Percentiles rank a stretch among this genome's conserved stretches.
Conservation (phyloP, 2,329 filamentous ascomycete species). For the Tolypocladium ovalisporum region DNA sequence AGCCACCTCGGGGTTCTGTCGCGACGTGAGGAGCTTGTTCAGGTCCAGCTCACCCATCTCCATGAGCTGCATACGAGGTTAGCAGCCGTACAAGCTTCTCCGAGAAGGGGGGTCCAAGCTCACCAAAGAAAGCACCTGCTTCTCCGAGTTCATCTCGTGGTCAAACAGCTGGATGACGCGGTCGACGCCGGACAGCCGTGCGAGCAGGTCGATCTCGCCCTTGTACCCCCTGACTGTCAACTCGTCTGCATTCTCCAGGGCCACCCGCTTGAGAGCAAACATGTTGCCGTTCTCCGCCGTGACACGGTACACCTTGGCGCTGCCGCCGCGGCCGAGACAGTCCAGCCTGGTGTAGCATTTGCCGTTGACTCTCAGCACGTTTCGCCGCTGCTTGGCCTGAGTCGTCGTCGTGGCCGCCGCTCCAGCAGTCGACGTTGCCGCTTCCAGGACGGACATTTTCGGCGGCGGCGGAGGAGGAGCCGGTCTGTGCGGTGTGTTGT, state of each 20-base stretch:
- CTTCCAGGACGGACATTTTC: slow-evolving; percentile 94
- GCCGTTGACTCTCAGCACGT: slow-evolving; percentile 79
- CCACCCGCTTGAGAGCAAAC: slow-evolving; percentile 87
- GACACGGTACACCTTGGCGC: slow-evolving; percentile 88
- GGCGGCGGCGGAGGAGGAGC: slow-evolving; percentile 74
- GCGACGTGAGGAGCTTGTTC: slow-evolving; percentile 69
- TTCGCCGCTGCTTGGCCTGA: slow-evolving; percentile 64
- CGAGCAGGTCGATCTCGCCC: slow-evolving; percentile 86
- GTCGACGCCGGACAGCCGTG: slow-evolving; percentile 72
- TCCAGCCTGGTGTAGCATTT: slow-evolving; percentile 85
- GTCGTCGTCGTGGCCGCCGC: slow-evolving; percentile 66
- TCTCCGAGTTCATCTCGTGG: slow-evolving; percentile 87
- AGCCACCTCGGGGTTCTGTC: slow-evolving; percentile 60
- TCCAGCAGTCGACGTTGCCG: slow-evolving; percentile 74
- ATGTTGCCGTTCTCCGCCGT: slow-evolving; percentile 96
- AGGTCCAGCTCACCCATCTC: slow-evolving; percentile 94
- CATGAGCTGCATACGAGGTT: slow-evolving; percentile 58
- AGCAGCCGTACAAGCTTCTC: too few species aligned
- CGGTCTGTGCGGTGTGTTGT: slow-evolving; percentile 65
- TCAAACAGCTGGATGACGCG: slow-evolving; percentile 85
- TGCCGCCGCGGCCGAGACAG: slow-evolving; percentile 84
- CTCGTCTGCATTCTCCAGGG: slow-evolving; percentile 82
- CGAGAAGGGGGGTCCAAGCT: too few species aligned
- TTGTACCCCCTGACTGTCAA: slow-evolving; percentile 76
- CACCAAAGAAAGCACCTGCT: slow-evolving; percentile 77